Percentiles rank a stretch among this genome's conserved stretches.
These are phyloP conservation scores for Penicillium odoratum DNA, from an alignment of 495 filamentous ascomycete species.

Conservation along the genomic window DNA sequence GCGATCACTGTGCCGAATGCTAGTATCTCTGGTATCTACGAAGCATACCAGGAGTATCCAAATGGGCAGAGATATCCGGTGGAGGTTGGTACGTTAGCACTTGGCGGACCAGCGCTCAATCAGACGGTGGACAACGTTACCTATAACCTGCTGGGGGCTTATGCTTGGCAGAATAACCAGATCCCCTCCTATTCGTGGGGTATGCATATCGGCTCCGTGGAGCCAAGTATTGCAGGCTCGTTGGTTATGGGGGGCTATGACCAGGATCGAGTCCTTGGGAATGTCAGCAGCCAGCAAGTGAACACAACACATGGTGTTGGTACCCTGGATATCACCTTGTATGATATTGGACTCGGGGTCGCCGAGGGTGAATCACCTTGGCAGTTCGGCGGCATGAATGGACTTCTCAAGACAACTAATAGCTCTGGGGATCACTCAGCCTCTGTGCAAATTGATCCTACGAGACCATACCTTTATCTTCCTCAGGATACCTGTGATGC, in stretches of 20 bases:
- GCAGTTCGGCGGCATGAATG: constrained; percentile 28
- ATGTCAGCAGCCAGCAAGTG: constrained; percentile 22
- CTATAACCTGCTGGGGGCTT: constrained; percentile 3
- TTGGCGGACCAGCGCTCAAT: neutral
- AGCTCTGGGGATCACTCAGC: constrained; percentile 25
- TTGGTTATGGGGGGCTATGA: constrained; percentile 55
- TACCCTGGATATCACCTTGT: constrained; percentile 29
- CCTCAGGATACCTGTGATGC: constrained; percentile 52
- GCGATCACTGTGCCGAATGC: constrained; percentile 2
- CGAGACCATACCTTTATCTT: constrained; percentile 50
- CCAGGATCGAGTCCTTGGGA: constrained; percentile 39
- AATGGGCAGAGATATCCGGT: constrained; percentile 10
- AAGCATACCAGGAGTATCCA: constrained; percentile 6
- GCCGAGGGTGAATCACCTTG: constrained; percentile 45
- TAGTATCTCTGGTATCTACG: neutral
- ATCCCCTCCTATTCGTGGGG: constrained; percentile 52
- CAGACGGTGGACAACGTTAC: neutral
- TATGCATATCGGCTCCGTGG: constrained; percentile 54
- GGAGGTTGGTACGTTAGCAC: constrained; percentile 11
- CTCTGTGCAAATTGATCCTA: constrained; percentile 35
- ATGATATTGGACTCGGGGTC: constrained; percentile 44
- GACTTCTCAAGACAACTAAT: constrained; percentile 35
- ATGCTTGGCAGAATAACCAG: neutral
- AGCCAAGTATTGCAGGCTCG: constrained; percentile 39
- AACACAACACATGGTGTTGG: constrained; percentile 5